Evolutionary conservation across 352 stramenopile species (phyloP), one percentile per base, ranked within the genome.

Genomic region (Pythium guiyangense): DNA sequence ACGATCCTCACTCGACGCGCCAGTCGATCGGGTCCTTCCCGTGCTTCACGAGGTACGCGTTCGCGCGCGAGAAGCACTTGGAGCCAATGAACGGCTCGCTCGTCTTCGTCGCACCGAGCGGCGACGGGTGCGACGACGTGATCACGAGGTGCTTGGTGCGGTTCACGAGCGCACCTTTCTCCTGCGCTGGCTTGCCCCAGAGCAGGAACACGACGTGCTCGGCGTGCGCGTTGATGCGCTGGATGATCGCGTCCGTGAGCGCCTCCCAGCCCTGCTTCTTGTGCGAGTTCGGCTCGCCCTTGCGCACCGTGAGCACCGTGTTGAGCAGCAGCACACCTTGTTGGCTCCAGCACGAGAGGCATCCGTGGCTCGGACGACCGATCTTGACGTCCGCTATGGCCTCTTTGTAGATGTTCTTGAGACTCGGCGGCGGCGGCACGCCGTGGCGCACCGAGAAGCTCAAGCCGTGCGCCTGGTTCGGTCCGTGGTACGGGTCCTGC

Each of bases 381-480:
- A 96, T 88, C 43, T 70, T 62, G 11, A 96, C 73, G 65, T 98
- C 90, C 4, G 50, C 69, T 40, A 86, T 74, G 14, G 92, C 78
- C 69, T 99, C 97, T 64, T 99, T 99, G 74, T 97, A 98, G 56
- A 99, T 99, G 72, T 99, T 99, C 45, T 86, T 84, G 34, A 99
- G 77, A 37, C 90, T 98, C 4, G 97, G 97, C 18, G 97, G 97
- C 15, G 87, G 73, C 31, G 63, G 63, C 0, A 99, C 67, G 12
- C 94, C 96, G 20, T 83, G 75, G 47, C 82, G 72, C 39, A 99
- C 97, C 4, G 89, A 97, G 69, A 97, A 97, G 40, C 79, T 89
- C 39, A 97, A 66, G 0, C 89, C 89, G 34, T 96, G 88, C 15
- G 89, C 89, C 59, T 97, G 88, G 5, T 73, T 71, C 1, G 83